These are phyloP conservation scores for Pterocarpus macrocarpus DNA, from an alignment of 306 rosid species.

Conservation along the genomic window DNA sequence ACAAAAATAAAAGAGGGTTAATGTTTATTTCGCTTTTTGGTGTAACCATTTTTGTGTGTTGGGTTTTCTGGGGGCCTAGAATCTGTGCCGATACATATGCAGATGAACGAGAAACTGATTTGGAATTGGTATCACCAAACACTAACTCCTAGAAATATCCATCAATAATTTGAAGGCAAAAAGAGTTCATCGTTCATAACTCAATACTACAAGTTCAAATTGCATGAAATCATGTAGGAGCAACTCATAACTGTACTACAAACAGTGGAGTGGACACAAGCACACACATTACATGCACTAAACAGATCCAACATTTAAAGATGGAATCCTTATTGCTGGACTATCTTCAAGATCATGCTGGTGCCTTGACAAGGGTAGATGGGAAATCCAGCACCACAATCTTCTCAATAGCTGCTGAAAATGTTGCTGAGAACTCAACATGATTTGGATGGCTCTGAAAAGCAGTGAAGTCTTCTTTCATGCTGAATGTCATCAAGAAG, in stretches of 20 bases:
- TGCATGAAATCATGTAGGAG: slow-evolving; percentile 20
- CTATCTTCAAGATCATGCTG: slow-evolving; percentile 41
- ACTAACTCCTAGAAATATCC: background rate
- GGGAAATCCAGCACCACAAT: slow-evolving; percentile 90
- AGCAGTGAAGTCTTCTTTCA: slow-evolving; percentile 74
- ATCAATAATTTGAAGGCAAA: slow-evolving; percentile 26
- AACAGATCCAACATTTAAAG: slow-evolving; percentile 27
- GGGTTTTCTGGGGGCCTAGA: background rate
- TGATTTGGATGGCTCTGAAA: slow-evolving; percentile 83
- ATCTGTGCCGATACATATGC: background rate
- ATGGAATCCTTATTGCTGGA: slow-evolving; percentile 14
- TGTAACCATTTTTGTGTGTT: background rate
- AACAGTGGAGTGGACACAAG: background rate
- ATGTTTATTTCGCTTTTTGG: too few relatives aligned
- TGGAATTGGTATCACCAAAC: background rate
- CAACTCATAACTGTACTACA: slow-evolving; percentile 34
- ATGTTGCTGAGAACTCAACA: slow-evolving; percentile 75
- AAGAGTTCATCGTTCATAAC: slow-evolving; percentile 19
- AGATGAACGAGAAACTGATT: background rate
- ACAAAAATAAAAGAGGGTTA: too few relatives aligned
- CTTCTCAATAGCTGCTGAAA: slow-evolving; percentile 85
- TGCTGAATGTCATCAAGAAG: slow-evolving; percentile 81
- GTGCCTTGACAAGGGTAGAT: slow-evolving; percentile 67
- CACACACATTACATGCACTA: slow-evolving; percentile 14
- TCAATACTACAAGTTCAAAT: slow-evolving; percentile 39